Percentiles rank a stretch among this genome's conserved stretches.
These are phyloP conservation scores for Calonectria ilicicola DNA, from an alignment of 2,329 filamentous ascomycete species.

Conservation along the genomic window DNA sequence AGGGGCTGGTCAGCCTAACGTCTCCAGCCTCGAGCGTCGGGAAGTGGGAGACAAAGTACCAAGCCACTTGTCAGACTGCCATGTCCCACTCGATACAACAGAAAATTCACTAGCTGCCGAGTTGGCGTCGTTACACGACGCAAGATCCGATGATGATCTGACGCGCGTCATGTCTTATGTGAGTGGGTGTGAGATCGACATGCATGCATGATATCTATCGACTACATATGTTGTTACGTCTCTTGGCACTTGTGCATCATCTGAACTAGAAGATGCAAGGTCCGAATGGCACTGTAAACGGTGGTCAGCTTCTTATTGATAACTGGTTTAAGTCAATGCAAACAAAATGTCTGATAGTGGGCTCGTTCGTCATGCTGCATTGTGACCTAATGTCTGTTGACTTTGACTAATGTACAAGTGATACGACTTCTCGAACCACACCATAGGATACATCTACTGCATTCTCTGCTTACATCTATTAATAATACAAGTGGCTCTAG, in stretches of 20 bases:
- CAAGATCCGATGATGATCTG: not conserved
- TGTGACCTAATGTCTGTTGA: not conserved
- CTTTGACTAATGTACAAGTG: not conserved
- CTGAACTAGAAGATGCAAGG: not conserved
- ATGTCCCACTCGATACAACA: not conserved
- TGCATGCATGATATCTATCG: not conserved
- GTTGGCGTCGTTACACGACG: not conserved
- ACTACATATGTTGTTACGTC: not conserved
- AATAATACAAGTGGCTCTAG: not conserved
- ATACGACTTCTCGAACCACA: not conserved
- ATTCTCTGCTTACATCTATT: not conserved
- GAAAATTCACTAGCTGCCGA: not conserved
- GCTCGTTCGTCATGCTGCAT: not conserved
- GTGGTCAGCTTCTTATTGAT: not conserved
- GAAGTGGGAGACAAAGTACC: not conserved
- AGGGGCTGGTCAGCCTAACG: not conserved
- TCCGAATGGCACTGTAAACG: not conserved
- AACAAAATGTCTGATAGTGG: not conserved
- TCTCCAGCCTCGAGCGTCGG: not conserved
- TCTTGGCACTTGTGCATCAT: not conserved
- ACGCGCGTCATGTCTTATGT: not conserved
- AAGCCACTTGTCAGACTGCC: not conserved
- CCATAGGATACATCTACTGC: too few relatives aligned
- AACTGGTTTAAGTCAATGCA: not conserved
- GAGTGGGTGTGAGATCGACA: not conserved